A percentile compares a stretch with the other conserved stretches of the same genome.
phyloP scores from a whole-genome alignment of 2,329 filamentous ascomycete species.

The Erysiphe pulchra region DNA sequence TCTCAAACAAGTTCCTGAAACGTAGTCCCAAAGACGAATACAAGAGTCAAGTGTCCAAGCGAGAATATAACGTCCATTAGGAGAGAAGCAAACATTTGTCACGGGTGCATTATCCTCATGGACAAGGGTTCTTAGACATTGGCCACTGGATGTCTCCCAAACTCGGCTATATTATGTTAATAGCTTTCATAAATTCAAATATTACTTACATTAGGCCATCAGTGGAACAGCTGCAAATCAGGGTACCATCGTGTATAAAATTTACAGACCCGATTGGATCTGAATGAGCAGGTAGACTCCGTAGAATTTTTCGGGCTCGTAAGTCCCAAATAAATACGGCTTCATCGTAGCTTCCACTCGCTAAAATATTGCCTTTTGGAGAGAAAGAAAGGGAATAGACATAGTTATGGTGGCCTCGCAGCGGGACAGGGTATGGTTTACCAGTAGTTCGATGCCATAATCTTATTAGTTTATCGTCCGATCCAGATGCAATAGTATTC shows the following conservation, averaged over 20 bases:
- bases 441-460: conserved; percentile 59
- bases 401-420: conserved; percentile 87
- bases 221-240: conserved; percentile 75
- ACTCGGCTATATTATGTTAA: conserved; percentile 33
- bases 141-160: conserved; percentile 87
- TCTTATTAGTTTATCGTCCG: conserved; percentile 87
- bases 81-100: conserved; percentile 70
- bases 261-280: conserved; percentile 88
- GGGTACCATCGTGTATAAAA: conserved; percentile 73
- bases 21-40: conserved; percentile 84
- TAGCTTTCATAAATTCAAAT: neutral
- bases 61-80: conserved; percentile 80
- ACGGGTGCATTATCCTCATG: conserved; percentile 91
- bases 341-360: conserved; percentile 88
- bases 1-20: conserved; percentile 74
- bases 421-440: conserved; percentile 24
- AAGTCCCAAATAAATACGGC: conserved; percentile 96
- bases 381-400: conserved; percentile 85
- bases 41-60: conserved; percentile 81
- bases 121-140: conserved; percentile 81
- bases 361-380: conserved; percentile 94
- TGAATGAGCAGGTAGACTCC: conserved; percentile 75
- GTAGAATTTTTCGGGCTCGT: conserved; percentile 63
- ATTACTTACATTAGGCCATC: conserved; percentile 56
- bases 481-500: conserved; percentile 65